A percentile compares a stretch with the other conserved stretches of the same genome.
These are phyloP conservation scores for Fusarium virguliforme DNA, from an alignment of 2,329 filamentous ascomycete genomes.

Conservation along the genomic window DNA sequence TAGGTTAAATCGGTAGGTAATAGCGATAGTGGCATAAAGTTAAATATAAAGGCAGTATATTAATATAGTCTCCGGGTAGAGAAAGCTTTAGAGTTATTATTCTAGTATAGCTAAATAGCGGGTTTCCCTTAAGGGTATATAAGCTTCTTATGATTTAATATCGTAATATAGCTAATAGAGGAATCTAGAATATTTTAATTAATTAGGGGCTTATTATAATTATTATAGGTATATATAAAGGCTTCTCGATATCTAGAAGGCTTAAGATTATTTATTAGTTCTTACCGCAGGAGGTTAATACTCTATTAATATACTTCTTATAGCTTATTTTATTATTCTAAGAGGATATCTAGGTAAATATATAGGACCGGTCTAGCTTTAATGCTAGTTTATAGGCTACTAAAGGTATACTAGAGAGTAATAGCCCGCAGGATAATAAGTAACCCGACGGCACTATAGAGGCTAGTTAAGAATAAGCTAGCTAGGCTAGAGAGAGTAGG, in stretches of 20 bases:
- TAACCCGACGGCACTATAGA: background rate
- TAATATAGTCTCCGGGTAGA: no score
- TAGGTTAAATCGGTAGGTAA: background rate
- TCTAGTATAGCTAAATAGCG: background rate
- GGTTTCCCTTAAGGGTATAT: background rate
- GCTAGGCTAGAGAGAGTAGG: rapidly evolving
- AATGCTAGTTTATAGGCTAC: background rate
- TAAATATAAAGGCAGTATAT: background rate
- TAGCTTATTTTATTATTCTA: background rate
- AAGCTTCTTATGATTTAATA: background rate
- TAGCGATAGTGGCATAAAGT: background rate
- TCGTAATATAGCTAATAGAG: background rate
- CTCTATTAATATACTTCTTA: background rate
- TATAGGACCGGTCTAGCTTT: background rate
- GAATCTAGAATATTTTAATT: background rate
- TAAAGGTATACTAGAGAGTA: rapidly evolving
- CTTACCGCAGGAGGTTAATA: background rate
- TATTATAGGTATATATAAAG: background rate
- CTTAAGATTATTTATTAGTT: background rate
- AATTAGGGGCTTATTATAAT: background rate
- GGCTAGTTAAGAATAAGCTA: background rate
- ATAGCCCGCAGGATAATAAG: background rate
- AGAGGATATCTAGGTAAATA: background rate
- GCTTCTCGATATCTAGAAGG: background rate
- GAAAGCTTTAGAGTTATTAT: background rate